These are phyloP conservation scores for Dendrostoma leiphaemia DNA, from an alignment of 2,329 filamentous ascomycete genomes.

Conservation along the genomic window DNA sequence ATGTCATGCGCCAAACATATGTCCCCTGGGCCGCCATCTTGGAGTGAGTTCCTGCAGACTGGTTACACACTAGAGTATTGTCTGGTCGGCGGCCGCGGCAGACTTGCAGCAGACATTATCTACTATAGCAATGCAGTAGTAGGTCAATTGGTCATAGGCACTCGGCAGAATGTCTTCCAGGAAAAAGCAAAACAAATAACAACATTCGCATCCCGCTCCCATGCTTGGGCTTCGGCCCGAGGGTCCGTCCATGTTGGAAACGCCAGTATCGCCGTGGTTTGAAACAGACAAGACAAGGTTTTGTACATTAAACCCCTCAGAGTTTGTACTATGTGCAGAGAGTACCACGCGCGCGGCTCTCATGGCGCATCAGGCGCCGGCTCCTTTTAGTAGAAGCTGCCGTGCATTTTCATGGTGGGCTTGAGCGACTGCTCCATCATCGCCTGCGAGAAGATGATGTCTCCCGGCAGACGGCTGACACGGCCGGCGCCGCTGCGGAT, in stretches of 20 bases:
- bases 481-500: constrained; percentile 83
- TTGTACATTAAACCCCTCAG: not conserved
- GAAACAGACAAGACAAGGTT: constrained; percentile 4
- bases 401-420: constrained; percentile 53
- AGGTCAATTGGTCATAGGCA: constrained; percentile 4
- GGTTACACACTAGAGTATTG: not conserved
- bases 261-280: constrained; percentile 17
- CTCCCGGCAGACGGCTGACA: constrained; percentile 78
- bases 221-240: constrained; percentile 8
- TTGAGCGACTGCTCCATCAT: constrained; percentile 62
- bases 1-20: constrained; percentile 7
- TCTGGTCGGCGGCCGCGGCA: constrained; percentile 1
- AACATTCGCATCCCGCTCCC: constrained; percentile 8
- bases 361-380: not conserved
- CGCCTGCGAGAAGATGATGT: constrained; percentile 74
- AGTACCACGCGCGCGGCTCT: not conserved
- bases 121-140: constrained; percentile 6
- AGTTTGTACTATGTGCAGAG: constrained; percentile 9
- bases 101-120: constrained; percentile 14
- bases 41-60: not conserved
- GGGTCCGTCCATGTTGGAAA: constrained; percentile 3
- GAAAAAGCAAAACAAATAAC: constrained; percentile 8
- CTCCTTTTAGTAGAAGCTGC: constrained; percentile 3
- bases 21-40: not conserved
- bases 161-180: constrained; percentile 4